A percentile compares a stretch with the other conserved stretches of the same genome.
Conservation (phyloP, 768 basidiomycete genomes). For the Baorangia bicolor region DNA sequence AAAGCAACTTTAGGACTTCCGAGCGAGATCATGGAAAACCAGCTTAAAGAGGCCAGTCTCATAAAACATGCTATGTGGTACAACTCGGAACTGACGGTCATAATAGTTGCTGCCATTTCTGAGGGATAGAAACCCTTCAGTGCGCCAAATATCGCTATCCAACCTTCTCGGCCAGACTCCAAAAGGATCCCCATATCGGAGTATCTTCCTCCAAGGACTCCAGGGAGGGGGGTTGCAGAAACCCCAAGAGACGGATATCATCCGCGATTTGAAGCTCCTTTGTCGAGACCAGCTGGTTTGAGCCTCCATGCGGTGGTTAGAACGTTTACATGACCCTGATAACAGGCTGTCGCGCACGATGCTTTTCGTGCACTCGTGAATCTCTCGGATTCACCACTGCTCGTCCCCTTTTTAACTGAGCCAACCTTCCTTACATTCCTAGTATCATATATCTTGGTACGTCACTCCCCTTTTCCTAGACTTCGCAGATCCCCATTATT, state of each 20-base stretch:
- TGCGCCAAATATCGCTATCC: slow-evolving; percentile 80
- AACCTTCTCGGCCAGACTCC: slow-evolving; percentile 82
- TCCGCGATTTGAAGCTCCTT: slow-evolving; percentile 80
- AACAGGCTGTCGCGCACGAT: slow-evolving; percentile 86
- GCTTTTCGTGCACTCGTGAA: slow-evolving; percentile 94
- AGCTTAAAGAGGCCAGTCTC: slow-evolving; percentile 40
- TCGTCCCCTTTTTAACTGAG: slow-evolving; percentile 68
- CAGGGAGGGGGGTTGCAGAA: slow-evolving; percentile 57
- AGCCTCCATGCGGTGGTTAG: slow-evolving; percentile 32
- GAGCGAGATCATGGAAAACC: slow-evolving; percentile 34
- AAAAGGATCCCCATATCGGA: slow-evolving; percentile 64
- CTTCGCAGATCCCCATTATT: slow-evolving; percentile 9
- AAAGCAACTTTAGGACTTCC: slow-evolving; percentile 6
- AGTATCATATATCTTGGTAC: slow-evolving; percentile 85
- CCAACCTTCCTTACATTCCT: slow-evolving; percentile 74
- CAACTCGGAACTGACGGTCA: slow-evolving; percentile 8
- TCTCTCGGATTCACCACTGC: slow-evolving; percentile 78
- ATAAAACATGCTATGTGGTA: not conserved
- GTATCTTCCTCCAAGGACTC: slow-evolving; percentile 70
- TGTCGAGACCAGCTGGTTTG: slow-evolving; percentile 82
- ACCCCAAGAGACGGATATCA: slow-evolving; percentile 60
- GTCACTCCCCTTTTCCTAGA: slow-evolving; percentile 30
- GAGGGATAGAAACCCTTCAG: slow-evolving; percentile 83
- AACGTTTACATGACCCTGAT: slow-evolving; percentile 16
- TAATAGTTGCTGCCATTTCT: slow-evolving; percentile 81